Evolutionary conservation across 1,284 basidiomycete species (phyloP).

Genomic region (Tilletia indica): DNA sequence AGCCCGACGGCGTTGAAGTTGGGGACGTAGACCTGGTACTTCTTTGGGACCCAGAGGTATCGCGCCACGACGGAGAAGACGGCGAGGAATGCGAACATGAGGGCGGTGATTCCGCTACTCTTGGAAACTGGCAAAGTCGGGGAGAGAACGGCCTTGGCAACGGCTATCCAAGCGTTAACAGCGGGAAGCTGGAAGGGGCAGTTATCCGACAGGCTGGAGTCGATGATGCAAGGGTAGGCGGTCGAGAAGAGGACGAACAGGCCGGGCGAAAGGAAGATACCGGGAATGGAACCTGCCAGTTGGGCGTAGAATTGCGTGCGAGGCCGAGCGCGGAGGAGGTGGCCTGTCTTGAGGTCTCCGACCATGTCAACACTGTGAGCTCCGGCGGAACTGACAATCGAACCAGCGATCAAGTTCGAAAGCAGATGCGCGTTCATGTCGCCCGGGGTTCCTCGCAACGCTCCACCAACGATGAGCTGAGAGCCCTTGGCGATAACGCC

Average conservation of each 20-base stretch:
- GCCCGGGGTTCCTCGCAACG: constrained; percentile 58
- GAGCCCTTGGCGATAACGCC: constrained; percentile 44
- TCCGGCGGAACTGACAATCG: constrained; percentile 65
- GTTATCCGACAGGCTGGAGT: constrained; percentile 46
- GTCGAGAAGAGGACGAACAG: constrained; percentile 56
- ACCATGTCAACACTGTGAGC: constrained; percentile 70
- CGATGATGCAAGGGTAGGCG: constrained; percentile 67
- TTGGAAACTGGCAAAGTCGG: constrained; percentile 39
- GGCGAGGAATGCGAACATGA: constrained; percentile 62
- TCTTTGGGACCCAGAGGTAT: constrained; percentile 63
- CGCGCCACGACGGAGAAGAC: constrained; percentile 62
- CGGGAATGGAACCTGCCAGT: constrained; percentile 52
- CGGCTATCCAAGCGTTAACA: constrained; percentile 67
- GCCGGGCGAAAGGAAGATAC: constrained; percentile 37
- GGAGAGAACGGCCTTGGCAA: constrained; percentile 62
- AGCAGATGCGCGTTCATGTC: constrained; percentile 51
- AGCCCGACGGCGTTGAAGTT: constrained; percentile 69
- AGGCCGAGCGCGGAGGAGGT: constrained; percentile 68
- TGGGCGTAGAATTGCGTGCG: constrained; percentile 67
- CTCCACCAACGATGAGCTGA: constrained; percentile 48
- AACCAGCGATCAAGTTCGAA: constrained; percentile 66
- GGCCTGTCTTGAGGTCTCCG: constrained; percentile 71
- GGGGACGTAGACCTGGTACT: constrained; percentile 64
- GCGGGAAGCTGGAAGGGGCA: constrained; percentile 67
- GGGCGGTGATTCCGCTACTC: constrained; percentile 65